Evolutionary conservation across 192 early-diverging fungal genomes (phyloP).

Genomic region (Coemansia sp.): DNA sequence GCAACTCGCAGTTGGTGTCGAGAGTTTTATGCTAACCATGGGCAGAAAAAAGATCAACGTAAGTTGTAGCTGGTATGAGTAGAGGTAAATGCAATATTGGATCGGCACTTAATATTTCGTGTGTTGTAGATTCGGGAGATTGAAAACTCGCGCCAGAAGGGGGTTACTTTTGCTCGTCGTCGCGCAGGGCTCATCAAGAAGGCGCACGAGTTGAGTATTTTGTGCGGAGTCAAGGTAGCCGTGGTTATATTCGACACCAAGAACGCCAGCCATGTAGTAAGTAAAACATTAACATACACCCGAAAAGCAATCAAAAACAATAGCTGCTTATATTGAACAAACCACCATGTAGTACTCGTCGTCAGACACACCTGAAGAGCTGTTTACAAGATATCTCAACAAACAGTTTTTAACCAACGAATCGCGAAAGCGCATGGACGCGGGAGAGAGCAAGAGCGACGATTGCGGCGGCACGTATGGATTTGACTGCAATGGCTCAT

Average conservation of each 20-base stretch:
- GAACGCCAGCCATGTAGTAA: conserved; percentile 53
- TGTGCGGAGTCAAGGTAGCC: conserved; percentile 51
- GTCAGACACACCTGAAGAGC: conserved; percentile 28
- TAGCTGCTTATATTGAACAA: no score
- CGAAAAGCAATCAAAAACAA: no score
- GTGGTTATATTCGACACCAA: conserved; percentile 54
- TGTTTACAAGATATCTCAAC: conserved; percentile 48
- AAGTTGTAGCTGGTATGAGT: conserved; percentile 5
- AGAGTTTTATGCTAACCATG: conserved; percentile 17
- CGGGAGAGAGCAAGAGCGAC: background rate
- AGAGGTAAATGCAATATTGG: no score
- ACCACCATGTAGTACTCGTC: conserved; percentile 36
- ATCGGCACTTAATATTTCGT: background rate
- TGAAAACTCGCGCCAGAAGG: conserved; percentile 50
- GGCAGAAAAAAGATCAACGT: conserved; percentile 55
- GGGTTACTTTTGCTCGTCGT: conserved; percentile 53
- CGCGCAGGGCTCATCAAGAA: conserved; percentile 55
- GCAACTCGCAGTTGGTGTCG: no score
- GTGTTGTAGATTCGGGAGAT: conserved; percentile 44
- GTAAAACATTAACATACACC: background rate
- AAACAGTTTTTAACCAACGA: conserved; percentile 57
- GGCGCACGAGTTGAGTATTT: conserved; percentile 53
- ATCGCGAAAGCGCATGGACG: conserved; percentile 48
- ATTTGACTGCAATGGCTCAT: conserved; percentile 38
- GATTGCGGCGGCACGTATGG: conserved; percentile 28